These are phyloP conservation scores for Leccinum rimulosum DNA, from an alignment of 768 basidiomycete genomes.

Conservation along the genomic window DNA sequence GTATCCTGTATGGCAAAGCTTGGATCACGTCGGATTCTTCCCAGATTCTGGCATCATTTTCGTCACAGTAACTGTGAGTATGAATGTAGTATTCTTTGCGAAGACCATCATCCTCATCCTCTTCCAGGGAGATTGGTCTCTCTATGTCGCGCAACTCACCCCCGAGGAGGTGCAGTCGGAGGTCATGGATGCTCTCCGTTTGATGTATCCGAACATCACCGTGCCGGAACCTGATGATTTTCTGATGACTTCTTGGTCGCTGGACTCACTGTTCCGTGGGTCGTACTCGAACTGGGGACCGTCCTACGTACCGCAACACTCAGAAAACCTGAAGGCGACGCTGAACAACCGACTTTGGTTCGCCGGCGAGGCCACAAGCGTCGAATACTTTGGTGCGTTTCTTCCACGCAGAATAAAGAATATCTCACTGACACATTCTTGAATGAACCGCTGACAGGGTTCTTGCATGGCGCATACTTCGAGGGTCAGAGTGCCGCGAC, in stretches of 20 bases:
- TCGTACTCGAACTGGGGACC: constrained; percentile 74
- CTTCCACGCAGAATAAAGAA: background rate
- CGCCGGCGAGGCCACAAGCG: constrained; percentile 60
- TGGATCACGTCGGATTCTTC: constrained; percentile 57
- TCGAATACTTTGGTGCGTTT: constrained; percentile 55
- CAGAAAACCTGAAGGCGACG: constrained; percentile 55
- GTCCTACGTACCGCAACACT: constrained; percentile 50
- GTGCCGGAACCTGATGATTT: constrained; percentile 59
- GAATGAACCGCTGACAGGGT: constrained; percentile 35
- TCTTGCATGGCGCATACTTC: constrained; percentile 57
- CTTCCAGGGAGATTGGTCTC: constrained; percentile 56
- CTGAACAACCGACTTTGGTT: constrained; percentile 54
- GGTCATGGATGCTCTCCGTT: constrained; percentile 51
- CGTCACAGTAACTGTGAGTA: constrained; percentile 28
- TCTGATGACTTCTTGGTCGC: constrained; percentile 53
- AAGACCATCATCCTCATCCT: background rate
- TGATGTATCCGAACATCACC: constrained; percentile 55
- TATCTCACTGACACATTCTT: background rate
- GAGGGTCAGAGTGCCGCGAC: constrained; percentile 46
- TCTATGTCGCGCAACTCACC: constrained; percentile 54
- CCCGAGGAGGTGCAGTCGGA: constrained; percentile 48
- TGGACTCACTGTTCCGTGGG: constrained; percentile 41
- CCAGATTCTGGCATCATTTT: constrained; percentile 53
- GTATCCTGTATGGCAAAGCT: constrained; percentile 67
- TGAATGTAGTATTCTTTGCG: background rate